These are phyloP conservation scores for Kernera saxatilis DNA, from an alignment of 345 rosid genomes.

Conservation along the genomic window DNA sequence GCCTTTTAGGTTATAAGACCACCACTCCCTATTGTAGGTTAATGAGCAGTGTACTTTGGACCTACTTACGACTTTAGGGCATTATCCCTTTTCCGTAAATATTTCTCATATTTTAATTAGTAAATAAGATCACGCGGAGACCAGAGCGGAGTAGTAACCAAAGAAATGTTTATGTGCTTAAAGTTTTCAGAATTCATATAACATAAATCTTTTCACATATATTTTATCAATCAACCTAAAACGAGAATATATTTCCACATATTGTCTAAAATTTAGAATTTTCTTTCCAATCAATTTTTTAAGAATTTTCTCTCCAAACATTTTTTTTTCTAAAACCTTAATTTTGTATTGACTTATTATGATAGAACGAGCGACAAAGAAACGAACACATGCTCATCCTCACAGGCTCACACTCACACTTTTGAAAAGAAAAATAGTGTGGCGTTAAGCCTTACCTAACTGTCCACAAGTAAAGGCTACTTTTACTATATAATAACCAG, in stretches of 20 bases:
- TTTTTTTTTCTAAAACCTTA: too few relatives aligned
- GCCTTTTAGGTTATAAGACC: conserved; percentile 9
- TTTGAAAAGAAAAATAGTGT: neutral
- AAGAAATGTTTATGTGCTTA: neutral
- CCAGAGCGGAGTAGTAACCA: neutral
- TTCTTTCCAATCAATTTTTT: too few relatives aligned
- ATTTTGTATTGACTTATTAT: neutral
- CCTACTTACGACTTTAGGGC: conserved; percentile 27
- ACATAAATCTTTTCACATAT: neutral
- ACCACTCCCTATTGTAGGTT: conserved; percentile 13
- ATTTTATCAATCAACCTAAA: too few relatives aligned
- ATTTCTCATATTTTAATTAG: neutral
- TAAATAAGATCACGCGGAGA: conserved; percentile 16
- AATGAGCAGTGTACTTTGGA: conserved; percentile 13
- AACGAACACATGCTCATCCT: conserved; percentile 6
- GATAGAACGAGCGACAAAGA: neutral
- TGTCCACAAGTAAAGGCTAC: conserved; percentile 23
- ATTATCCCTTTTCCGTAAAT: neutral
- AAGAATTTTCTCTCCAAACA: neutral
- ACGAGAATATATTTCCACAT: neutral
- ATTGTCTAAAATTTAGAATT: neutral
- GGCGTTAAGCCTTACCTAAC: conserved; percentile 16
- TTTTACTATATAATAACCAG: conserved; percentile 8
- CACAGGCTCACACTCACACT: too few relatives aligned
- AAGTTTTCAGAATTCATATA: neutral